phyloP scores from a whole-genome alignment of 352 stramenopile genomes.

The Phytophthora sp. region DNA sequence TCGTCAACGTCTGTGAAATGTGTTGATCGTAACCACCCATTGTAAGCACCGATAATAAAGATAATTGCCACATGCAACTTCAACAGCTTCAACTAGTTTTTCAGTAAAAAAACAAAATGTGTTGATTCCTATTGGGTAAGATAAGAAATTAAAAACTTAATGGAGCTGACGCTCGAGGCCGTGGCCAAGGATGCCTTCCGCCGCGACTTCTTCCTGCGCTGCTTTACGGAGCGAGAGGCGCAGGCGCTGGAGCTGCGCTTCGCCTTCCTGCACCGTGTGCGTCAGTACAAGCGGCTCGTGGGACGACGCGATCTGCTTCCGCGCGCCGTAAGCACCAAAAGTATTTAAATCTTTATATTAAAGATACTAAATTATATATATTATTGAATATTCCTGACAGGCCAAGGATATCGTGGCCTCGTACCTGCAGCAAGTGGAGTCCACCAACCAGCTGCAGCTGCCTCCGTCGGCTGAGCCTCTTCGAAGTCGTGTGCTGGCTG shows the following conservation, averaged over 20 bases:
- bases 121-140: slow-evolving; percentile 19
- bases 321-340: slow-evolving; percentile 35
- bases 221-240: slow-evolving; percentile 57
- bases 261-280: slow-evolving; percentile 58
- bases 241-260: slow-evolving; percentile 63
- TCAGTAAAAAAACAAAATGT: too few relatives aligned
- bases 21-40: slow-evolving; percentile 20
- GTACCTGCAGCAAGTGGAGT: slow-evolving; percentile 45
- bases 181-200: slow-evolving; percentile 64
- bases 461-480: slow-evolving; percentile 37
- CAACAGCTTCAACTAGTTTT: not conserved
- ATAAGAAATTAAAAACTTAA: slow-evolving; percentile 7
- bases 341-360: not conserved
- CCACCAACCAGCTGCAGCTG: slow-evolving; percentile 27
- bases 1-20: slow-evolving; percentile 34
- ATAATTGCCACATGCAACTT: slow-evolving; percentile 15
- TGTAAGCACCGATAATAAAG: slow-evolving; percentile 39
- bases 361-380: not conserved
- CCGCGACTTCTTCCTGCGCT: slow-evolving; percentile 61
- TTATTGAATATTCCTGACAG: slow-evolving; percentile 23
- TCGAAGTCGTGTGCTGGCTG: slow-evolving; percentile 35
- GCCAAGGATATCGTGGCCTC: slow-evolving; percentile 51
- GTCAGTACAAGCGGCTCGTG: slow-evolving; percentile 63
- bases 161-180: slow-evolving; percentile 60
- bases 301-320: slow-evolving; percentile 53